Evolutionary conservation across 106 monocot genomes (phyloP).

Genomic region (Allium cepa): DNA sequence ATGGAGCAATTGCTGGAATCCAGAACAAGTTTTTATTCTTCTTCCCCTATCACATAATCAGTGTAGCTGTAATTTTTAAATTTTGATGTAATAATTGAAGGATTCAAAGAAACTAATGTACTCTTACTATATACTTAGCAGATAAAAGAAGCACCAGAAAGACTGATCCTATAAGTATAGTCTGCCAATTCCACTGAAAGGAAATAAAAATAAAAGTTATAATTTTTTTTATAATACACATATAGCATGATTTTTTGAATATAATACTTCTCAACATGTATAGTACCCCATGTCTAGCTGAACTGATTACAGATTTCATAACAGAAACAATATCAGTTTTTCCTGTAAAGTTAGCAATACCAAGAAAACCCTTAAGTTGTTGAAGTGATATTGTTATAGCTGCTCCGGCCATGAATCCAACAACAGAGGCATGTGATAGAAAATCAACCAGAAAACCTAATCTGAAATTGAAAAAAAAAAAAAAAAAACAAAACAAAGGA

Average conservation of each 20-base stretch:
- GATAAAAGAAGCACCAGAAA: slow-evolving; percentile 59
- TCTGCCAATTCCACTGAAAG: slow-evolving; percentile 84
- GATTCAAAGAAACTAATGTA: not conserved
- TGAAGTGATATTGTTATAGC: slow-evolving; percentile 67
- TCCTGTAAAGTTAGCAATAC: slow-evolving; percentile 37
- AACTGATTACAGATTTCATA: slow-evolving; percentile 35
- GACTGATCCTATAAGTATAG: slow-evolving; percentile 41
- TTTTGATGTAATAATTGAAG: too few species aligned
- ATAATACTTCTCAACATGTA: not conserved
- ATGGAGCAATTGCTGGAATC: slow-evolving; percentile 51
- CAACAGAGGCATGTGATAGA: slow-evolving; percentile 57
- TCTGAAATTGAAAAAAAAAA: slow-evolving; percentile 14
- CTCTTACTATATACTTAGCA: slow-evolving; percentile 65
- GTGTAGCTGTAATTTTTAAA: too few species aligned
- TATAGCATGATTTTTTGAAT: not conserved
- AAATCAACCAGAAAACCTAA: slow-evolving; percentile 67
- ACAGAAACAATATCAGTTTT: slow-evolving; percentile 42
- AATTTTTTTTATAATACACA: not conserved
- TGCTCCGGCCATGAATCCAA: slow-evolving; percentile 72
- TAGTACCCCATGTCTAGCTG: slow-evolving; percentile 39
- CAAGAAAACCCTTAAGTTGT: slow-evolving; percentile 64
- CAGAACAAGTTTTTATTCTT: slow-evolving; percentile 57
- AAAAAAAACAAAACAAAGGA: not conserved
- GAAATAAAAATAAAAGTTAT: not conserved
- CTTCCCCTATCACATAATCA: slow-evolving; percentile 34